Conservation (phyloP, 2,329 filamentous ascomycete species). For the Pestalotiopsis sp. region DNA sequence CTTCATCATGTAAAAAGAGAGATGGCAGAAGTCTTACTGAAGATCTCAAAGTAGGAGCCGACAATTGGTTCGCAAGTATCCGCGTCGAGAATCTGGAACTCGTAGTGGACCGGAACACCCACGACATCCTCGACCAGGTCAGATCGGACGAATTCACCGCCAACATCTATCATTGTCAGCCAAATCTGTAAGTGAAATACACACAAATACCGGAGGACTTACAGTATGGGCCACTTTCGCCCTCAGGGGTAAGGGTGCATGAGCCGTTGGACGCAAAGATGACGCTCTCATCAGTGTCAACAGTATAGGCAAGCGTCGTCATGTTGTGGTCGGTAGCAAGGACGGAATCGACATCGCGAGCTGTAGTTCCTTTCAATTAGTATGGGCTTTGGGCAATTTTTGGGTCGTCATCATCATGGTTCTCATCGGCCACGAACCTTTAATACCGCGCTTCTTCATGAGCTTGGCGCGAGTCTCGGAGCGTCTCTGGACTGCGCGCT, state of each 20-base stretch:
- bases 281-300: constrained; percentile 33
- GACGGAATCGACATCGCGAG: constrained; percentile 18
- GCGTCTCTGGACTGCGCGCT: constrained; percentile 47
- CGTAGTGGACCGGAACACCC: constrained; percentile 51
- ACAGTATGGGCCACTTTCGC: constrained; percentile 56
- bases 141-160: constrained; percentile 51
- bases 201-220: neutral
- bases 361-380: neutral
- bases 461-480: constrained; percentile 19
- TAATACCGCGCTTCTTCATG: constrained; percentile 12
- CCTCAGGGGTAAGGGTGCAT: constrained; percentile 55
- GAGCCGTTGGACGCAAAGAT: constrained; percentile 46
- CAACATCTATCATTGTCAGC: constrained; percentile 37
- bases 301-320: constrained; percentile 34
- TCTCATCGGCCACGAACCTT: neutral
- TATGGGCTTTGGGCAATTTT: neutral
- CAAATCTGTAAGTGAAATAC: neutral
- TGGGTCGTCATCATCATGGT: neutral
- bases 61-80: constrained; percentile 39
- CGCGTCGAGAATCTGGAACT: constrained; percentile 57
- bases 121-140: constrained; percentile 49
- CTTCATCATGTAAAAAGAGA: too few relatives aligned
- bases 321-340: constrained; percentile 29
- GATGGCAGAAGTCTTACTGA: neutral
- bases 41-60: constrained; percentile 53